phyloP scores from a whole-genome alignment of 129 eudicot species.

The Apium graveolens region DNA sequence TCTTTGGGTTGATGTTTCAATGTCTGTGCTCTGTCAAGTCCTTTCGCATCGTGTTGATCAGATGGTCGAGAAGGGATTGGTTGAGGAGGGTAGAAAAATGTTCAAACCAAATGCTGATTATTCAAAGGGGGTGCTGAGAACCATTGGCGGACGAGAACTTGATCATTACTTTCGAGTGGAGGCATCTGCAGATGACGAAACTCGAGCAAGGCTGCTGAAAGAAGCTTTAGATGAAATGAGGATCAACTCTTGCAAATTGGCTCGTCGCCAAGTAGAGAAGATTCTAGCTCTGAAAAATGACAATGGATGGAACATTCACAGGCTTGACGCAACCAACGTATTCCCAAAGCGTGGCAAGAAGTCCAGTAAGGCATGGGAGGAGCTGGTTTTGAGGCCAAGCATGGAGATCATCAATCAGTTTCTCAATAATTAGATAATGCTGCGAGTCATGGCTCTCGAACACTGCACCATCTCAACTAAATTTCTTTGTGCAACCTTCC shows the following conservation, averaged over 20 bases:
- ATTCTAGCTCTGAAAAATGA: not conserved
- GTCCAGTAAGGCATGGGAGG: not conserved
- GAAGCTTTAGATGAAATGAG: conserved; percentile 36
- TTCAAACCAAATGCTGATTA: conserved; percentile 29
- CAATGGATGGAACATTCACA: conserved; percentile 38
- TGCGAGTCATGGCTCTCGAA: not conserved
- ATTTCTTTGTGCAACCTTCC: too few relatives aligned
- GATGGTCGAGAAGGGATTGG: conserved; percentile 41
- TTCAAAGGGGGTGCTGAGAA: conserved; percentile 23
- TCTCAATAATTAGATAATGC: not conserved
- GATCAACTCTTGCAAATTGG: conserved; percentile 35
- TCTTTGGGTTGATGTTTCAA: conserved; percentile 54
- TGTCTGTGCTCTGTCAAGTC: conserved; percentile 28
- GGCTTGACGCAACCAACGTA: conserved; percentile 19
- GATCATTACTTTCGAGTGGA: conserved; percentile 7
- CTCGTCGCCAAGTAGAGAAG: conserved; percentile 14
- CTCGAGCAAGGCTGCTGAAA: conserved; percentile 14
- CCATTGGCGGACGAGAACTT: not conserved
- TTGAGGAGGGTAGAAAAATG: conserved; percentile 40
- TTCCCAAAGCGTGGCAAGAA: not conserved
- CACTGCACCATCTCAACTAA: too few relatives aligned
- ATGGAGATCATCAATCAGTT: not conserved
- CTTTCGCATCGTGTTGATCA: conserved; percentile 46
- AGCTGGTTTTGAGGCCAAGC: not conserved
- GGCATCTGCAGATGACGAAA: conserved; percentile 7